These are phyloP conservation scores for Coleophoma cylindrospora DNA, from an alignment of 2,329 filamentous ascomycete genomes.

Conservation along the genomic window DNA sequence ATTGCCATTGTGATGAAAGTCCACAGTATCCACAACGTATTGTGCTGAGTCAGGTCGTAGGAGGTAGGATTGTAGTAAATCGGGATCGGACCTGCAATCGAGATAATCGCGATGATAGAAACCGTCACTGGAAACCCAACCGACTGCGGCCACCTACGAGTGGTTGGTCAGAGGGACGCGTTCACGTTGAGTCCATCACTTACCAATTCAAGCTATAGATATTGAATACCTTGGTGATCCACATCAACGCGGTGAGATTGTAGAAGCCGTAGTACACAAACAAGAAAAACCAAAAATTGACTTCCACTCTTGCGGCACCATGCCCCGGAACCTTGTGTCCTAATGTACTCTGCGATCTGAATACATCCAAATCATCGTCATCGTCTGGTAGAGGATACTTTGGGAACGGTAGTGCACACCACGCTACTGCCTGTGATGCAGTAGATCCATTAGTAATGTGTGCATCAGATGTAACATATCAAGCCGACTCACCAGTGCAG, in stretches of 20 bases:
- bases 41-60: slow-evolving; percentile 52
- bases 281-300: slow-evolving; percentile 70
- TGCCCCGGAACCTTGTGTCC: slow-evolving; percentile 51
- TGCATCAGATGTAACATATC: slow-evolving; percentile 1
- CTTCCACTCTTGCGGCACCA: slow-evolving; percentile 56
- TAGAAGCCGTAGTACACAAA: slow-evolving; percentile 67
- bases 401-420: slow-evolving; percentile 63
- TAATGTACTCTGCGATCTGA: slow-evolving; percentile 4
- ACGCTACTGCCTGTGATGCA: slow-evolving; percentile 46
- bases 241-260: slow-evolving; percentile 61
- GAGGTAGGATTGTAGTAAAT: slow-evolving; percentile 50
- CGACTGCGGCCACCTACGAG: slow-evolving; percentile 52
- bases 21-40: slow-evolving; percentile 65
- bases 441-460: background rate
- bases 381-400: slow-evolving; percentile 50
- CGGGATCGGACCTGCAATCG: slow-evolving; percentile 53
- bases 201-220: slow-evolving; percentile 65
- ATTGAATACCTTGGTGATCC: slow-evolving; percentile 70
- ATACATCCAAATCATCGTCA: slow-evolving; percentile 30
- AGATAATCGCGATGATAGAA: slow-evolving; percentile 54
- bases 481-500: slow-evolving; percentile 44
- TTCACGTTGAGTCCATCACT: background rate
- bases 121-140: slow-evolving; percentile 62
- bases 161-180: background rate
- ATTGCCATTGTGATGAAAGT: slow-evolving; percentile 67